Evolutionary conservation across 768 basidiomycete genomes (phyloP).

Genomic region (Roridomyces roridus): DNA sequence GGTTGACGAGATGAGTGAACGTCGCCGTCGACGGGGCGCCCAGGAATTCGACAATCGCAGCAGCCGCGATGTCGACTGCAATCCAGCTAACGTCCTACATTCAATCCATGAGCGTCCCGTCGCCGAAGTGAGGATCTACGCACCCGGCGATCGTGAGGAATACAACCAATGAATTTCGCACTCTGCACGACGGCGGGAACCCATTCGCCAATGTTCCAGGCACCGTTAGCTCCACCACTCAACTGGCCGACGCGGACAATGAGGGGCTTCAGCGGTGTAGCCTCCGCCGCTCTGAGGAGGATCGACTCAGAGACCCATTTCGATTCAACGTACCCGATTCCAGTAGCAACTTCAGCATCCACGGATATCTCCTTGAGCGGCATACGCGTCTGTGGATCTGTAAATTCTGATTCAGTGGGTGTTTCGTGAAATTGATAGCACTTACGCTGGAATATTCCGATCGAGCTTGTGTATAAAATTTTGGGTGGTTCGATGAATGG

Average conservation of each 20-base stretch:
- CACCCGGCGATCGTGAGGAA: slow-evolving; percentile 26
- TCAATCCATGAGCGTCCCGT: too few relatives aligned
- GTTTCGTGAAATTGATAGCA: slow-evolving; percentile 22
- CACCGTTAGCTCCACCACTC: slow-evolving; percentile 35
- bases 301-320: slow-evolving; percentile 34
- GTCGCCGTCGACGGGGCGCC: neutral
- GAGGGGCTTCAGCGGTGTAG: slow-evolving; percentile 21
- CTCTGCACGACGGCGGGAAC: slow-evolving; percentile 39
- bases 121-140: neutral
- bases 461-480: slow-evolving; percentile 33
- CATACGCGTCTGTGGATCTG: neutral
- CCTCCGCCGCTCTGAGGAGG: slow-evolving; percentile 20
- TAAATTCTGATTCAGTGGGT: neutral
- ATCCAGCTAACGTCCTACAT: slow-evolving; percentile 33
- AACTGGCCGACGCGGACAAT: slow-evolving; percentile 44
- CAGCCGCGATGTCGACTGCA: slow-evolving; percentile 31
- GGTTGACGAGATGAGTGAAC: slow-evolving; percentile 32
- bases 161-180: slow-evolving; percentile 10
- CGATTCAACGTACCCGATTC: slow-evolving; percentile 38
- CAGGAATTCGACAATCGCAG: slow-evolving; percentile 30
- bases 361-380: neutral
- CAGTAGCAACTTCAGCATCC: slow-evolving; percentile 20
- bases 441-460: slow-evolving; percentile 34
- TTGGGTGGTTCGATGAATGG: slow-evolving; percentile 7
- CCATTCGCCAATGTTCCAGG: slow-evolving; percentile 44